Conservation (phyloP, 768 basidiomycete genomes). For the Paxillus involutus region DNA sequence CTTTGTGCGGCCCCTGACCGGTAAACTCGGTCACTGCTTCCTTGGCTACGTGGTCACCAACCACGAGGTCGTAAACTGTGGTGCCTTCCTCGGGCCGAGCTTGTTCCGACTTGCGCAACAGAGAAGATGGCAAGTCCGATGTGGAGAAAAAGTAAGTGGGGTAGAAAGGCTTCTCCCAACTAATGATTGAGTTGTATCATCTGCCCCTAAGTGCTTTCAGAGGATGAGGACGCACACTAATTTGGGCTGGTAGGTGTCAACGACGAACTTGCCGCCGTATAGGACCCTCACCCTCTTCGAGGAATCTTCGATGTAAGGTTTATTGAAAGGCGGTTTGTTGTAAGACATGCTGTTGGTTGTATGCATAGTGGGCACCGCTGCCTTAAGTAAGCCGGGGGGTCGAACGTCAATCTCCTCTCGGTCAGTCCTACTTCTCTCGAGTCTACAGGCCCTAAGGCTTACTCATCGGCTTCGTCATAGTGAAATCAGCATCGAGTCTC, state of each 20-base stretch:
- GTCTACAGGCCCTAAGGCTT: not conserved
- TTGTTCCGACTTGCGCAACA: conserved; percentile 34
- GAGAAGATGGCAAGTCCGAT: conserved; percentile 40
- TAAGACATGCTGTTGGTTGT: conserved; percentile 14
- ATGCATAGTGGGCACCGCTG: too few species aligned
- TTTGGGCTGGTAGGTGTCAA: conserved; percentile 52
- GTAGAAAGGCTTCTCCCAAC: conserved; percentile 57
- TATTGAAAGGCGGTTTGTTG: conserved; percentile 34
- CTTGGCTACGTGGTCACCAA: conserved; percentile 38
- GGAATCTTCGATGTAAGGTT: conserved; percentile 48
- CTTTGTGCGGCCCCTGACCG: conserved; percentile 27
- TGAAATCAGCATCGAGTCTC: not conserved
- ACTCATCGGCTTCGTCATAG: not conserved
- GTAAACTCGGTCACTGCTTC: conserved; percentile 39
- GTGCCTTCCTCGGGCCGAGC: conserved; percentile 31
- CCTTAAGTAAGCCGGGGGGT: too few species aligned
- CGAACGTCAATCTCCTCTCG: too few species aligned
- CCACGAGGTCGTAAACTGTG: conserved; percentile 46
- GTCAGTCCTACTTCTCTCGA: too few species aligned
- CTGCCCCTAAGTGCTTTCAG: not conserved
- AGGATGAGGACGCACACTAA: conserved; percentile 48
- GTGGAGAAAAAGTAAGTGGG: conserved; percentile 48
- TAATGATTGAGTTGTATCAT: conserved; percentile 18
- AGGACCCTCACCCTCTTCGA: conserved; percentile 47
- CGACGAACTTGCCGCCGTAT: conserved; percentile 48